Percentiles rank a stretch among this genome's conserved stretches.
Conservation (phyloP, 257 asterid species). For the Henckelia pumila region DNA sequence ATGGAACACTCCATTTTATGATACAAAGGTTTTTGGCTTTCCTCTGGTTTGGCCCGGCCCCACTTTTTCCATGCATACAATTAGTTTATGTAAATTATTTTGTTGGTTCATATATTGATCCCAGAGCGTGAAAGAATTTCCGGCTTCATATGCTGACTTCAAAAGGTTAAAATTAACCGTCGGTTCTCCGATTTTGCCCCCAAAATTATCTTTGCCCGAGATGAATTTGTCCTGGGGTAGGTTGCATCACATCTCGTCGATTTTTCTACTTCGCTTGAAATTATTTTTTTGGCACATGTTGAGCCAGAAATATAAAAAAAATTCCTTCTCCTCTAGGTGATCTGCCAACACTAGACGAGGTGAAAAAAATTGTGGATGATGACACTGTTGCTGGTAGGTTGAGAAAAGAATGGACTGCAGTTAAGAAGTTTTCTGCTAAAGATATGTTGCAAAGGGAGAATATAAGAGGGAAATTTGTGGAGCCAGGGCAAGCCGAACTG, state of each 20-base stretch:
- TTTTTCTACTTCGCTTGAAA: not conserved
- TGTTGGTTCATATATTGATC: slow-evolving; percentile 19
- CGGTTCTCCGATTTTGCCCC: slow-evolving; percentile 43
- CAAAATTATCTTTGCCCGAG: slow-evolving; percentile 38
- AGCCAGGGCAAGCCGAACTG: slow-evolving; percentile 26
- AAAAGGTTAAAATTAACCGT: slow-evolving; percentile 50
- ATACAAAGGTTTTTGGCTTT: slow-evolving; percentile 44
- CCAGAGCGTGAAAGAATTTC: slow-evolving; percentile 60
- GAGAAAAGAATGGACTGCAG: slow-evolving; percentile 44
- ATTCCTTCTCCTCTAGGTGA: slow-evolving; percentile 43
- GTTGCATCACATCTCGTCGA: slow-evolving; percentile 21
- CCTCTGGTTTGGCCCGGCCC: slow-evolving; percentile 13
- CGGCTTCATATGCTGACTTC: slow-evolving; percentile 63
- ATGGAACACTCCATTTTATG: slow-evolving; percentile 73
- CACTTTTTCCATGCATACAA: not conserved
- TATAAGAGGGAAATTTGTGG: slow-evolving; percentile 25
- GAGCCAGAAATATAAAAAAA: slow-evolving; percentile 18
- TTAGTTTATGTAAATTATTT: slow-evolving; percentile 13
- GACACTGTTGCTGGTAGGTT: slow-evolving; percentile 28
- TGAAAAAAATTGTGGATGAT: slow-evolving; percentile 44
- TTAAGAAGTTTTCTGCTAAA: slow-evolving; percentile 38
- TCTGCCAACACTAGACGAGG: slow-evolving; percentile 57
- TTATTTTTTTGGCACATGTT: slow-evolving; percentile 1
- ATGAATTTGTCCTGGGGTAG: slow-evolving; percentile 68
- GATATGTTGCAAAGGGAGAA: slow-evolving; percentile 43